Evolutionary conservation across 257 asterid genomes (phyloP).

Genomic region (Fraxinus americana): DNA sequence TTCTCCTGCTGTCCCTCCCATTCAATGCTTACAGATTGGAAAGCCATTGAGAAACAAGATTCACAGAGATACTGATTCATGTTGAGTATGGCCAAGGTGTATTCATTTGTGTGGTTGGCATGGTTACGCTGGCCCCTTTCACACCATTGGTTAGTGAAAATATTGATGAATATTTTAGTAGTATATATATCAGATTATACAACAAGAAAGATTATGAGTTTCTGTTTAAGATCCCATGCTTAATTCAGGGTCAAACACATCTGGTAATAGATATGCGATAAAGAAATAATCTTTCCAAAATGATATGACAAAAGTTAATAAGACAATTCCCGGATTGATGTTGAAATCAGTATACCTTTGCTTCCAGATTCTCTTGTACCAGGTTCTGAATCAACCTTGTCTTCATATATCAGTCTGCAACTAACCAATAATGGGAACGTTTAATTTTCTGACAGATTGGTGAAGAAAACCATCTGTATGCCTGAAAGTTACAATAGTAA

Average conservation of each 20-base stretch:
- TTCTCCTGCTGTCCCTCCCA: constrained; percentile 78
- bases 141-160: constrained; percentile 44
- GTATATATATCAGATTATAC: constrained; percentile 33
- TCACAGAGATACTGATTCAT: constrained; percentile 68
- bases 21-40: constrained; percentile 63
- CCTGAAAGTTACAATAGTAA: neutral
- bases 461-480: neutral
- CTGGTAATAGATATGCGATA: neutral
- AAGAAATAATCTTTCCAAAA: neutral
- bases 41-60: constrained; percentile 65
- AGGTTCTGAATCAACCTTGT: neutral
- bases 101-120: constrained; percentile 72
- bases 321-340: neutral
- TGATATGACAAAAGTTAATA: neutral
- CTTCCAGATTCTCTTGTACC: neutral
- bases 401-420: neutral
- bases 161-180: constrained; percentile 33
- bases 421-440: neutral
- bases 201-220: constrained; percentile 25
- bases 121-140: constrained; percentile 61
- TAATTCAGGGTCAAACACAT: neutral
- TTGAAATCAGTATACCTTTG: neutral
- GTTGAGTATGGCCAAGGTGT: constrained; percentile 41
- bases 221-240: constrained; percentile 12
- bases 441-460: neutral